Percentiles rank a stretch among this genome's conserved stretches.
These are phyloP conservation scores for Sporothrix phasma DNA, from an alignment of 2,329 filamentous ascomycete genomes.

Conservation along the genomic window DNA sequence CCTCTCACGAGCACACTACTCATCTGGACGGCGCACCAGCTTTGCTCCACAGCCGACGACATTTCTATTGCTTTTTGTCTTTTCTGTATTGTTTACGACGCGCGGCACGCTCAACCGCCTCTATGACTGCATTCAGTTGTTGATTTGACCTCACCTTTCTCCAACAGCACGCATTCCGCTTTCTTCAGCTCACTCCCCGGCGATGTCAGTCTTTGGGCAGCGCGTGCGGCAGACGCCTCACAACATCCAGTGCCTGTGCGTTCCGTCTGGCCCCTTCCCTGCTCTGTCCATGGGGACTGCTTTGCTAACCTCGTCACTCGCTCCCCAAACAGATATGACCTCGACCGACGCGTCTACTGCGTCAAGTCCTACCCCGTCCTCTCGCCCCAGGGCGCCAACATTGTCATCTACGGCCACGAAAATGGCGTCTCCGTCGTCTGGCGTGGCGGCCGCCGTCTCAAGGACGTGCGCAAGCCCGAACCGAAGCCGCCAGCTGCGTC, in stretches of 20 bases:
- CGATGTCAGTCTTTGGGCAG: conserved; percentile 21
- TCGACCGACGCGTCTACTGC: conserved; percentile 47
- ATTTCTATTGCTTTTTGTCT: background rate
- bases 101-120: background rate
- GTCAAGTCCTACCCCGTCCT: conserved; percentile 51
- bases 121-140: background rate
- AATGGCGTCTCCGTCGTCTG: conserved; percentile 52
- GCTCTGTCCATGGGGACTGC: background rate
- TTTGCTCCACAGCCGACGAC: background rate
- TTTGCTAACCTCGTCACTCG: background rate
- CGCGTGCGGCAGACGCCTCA: conserved; percentile 29
- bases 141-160: background rate
- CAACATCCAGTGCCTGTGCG: conserved; percentile 30
- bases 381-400: conserved; percentile 53
- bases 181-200: background rate
- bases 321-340: conserved; percentile 41
- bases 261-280: background rate
- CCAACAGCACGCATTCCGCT: background rate
- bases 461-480: conserved; percentile 30
- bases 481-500: conserved; percentile 9
- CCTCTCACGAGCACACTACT: background rate
- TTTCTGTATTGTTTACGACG: background rate
- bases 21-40: background rate
- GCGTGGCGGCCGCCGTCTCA: conserved; percentile 53
- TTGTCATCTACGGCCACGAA: conserved; percentile 54